Base-by-base conservation (phyloP, 1,284 basidiomycete species). In the Austroboletus niveus region DNA sequence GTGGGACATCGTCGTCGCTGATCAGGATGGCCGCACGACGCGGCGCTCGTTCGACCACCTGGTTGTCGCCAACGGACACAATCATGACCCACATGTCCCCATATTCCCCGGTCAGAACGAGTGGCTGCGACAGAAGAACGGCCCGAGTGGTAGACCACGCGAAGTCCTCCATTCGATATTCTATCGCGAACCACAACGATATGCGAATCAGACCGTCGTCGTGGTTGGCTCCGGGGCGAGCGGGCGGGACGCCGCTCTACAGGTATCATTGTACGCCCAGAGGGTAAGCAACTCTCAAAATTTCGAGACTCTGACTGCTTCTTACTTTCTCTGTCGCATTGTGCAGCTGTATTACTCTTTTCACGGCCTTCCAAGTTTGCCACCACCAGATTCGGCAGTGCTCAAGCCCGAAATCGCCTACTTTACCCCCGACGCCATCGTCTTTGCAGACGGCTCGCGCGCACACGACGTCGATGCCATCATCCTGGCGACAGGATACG, bases 401-500 rank as follows among this genome's bases (percentile, higher is more conserved):
- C 41, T 55, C 47, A 76, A 76, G 53, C 75, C 78, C 7, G 73
- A 72, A 32, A 77, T 82, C 40, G 69, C 73, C 1, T 70, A 76
- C 59, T 82, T 84, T 59, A 78, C 75, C 0, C 42, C 60, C 2
- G 58, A 70, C 22, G 68, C 68, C 3, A 62, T 82, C 44, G 70
- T 78, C 8, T 80, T 84, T 56, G 61, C 59, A 0, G 80, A 83
- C 55, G 75, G 74, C 5, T 72, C 75, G 1, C 56, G 60, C 0
- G 56, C 70, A 1, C 39, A 53, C 14, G 69, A 74, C 38, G 72
- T 80, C 22, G 79, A 83, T 52, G 58, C 72, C 3, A 63, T 84
- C 27, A 63, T 83, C 34, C 70, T 81, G 10, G 81, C 68, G 0
- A 83, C 80, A 0, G 82, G 82, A 6, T 84, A 83, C 55, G 74